Base-by-base conservation (phyloP, 768 basidiomycete species). In the Termitomyces sp. region DNA sequence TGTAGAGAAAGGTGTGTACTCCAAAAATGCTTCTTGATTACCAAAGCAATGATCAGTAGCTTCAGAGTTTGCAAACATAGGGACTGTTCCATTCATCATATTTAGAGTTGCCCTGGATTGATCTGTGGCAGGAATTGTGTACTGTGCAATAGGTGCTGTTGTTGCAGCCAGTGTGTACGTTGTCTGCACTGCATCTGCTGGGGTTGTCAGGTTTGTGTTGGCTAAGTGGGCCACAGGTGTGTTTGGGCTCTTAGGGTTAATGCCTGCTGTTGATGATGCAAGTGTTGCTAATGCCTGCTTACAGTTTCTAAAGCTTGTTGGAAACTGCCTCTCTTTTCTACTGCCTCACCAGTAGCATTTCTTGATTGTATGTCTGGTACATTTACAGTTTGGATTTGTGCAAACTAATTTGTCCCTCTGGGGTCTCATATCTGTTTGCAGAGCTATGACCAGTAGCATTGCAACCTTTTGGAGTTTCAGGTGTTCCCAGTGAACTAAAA, bases 251-350 rank as follows among this genome's bases (percentile, higher is more conserved):
- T 47, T 47, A 10, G 46, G 25, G 46, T 47, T 25, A 47, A n/a
- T 46, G 45, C 45, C 25, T 47, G 20, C 46, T 31, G 14, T 31
- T 10, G 10, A 48, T 5, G 25, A 25, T 29, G 46, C 25, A 29
- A 47, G 11, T 29, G 47, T 31, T 9, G n/a, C 47, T 48, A 34
- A 34, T 8, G 8, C 34, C 8, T 34, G 34, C 34, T 34, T 2
- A 4, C 8, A 12, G 17, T 46, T 46, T 11, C n/a, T 2, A 32
- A 61, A 61, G 32, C 14, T 56, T 25, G 43, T 11, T 5, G 36
- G 59, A 12, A 60, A 60, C 36, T 60, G 53, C 38, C 48, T 57
- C 5, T 62, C 50, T 45, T 62, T 62, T 4, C 61, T 34, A 3
- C 57, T 29, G 4, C 57, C 61, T 14, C 7, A 15, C 57, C 57